Evolutionary conservation across 2,329 filamentous ascomycete genomes (phyloP), one percentile per base, ranked within the genome.

Genomic region (Penicillium sp.): DNA sequence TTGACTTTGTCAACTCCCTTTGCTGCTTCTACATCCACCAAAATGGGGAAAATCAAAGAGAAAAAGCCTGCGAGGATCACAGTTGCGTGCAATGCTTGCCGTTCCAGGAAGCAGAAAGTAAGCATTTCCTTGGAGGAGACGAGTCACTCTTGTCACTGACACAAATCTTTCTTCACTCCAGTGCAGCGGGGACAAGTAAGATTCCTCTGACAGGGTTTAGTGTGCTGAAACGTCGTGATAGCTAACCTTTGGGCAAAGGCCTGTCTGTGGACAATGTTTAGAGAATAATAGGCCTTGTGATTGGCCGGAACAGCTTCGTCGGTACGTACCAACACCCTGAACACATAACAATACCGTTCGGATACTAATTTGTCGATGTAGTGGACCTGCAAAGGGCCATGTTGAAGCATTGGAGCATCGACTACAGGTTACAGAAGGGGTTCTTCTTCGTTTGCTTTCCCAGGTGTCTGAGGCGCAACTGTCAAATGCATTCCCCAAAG

Each of bases 321-420:
- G 71, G 71, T 73, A 62, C 3, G 60, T 56, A 9, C 5, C 17
- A 36, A 20, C 17, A 36, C 10, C 20, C 5, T 12, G 24, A 29
- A 42, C 9, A 12, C 15, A 12, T 26, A 29, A 5, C 23, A n/a
- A 27, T 5, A 12, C 10, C 4, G 8, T 10, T 8, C 39, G 23
- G 7, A 12, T 1, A 29, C 39, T 30, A 5, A 42, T 42, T 36
- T 13, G 5, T 17, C 5, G 23, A 36, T 44, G 21, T 30, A 78
- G 76, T 44, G 76, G 76, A 1, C 76, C 76, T 6, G 70, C 75
- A n/a, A 78, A 78, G 54, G 76, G 76, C 7, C 77, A 78, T 45
- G 68, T 74, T 15, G 75, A 78, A 60, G 70, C 72, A 13, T 56
- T 78, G 15, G 75, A 78, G 40, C 65, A 73, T 20, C 68, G 75